A percentile compares a stretch with the other conserved stretches of the same genome.
Conservation (phyloP, 2,329 filamentous ascomycete genomes). For the Colletotrichum melonis region DNA sequence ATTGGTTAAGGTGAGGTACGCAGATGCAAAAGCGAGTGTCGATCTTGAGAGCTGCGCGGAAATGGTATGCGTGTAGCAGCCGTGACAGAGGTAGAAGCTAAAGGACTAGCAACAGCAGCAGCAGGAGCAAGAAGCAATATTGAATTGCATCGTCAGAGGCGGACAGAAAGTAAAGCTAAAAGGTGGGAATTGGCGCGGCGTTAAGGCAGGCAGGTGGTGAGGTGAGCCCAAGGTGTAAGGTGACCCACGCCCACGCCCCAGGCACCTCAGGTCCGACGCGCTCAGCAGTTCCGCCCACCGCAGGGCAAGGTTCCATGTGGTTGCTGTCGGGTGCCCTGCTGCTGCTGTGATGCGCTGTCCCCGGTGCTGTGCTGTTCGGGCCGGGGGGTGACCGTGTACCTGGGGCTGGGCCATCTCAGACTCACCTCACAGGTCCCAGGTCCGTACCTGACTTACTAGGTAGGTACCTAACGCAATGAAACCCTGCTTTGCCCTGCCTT, state of each 20-base stretch:
- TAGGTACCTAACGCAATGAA: neutral
- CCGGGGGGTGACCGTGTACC: constrained; percentile 27
- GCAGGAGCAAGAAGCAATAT: constrained; percentile 4
- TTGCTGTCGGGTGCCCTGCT: neutral
- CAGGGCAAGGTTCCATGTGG: neutral
- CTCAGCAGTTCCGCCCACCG: neutral
- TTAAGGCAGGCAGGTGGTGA: neutral
- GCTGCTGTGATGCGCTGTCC: constrained; percentile 10
- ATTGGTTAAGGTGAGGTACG: neutral
- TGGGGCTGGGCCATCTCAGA: neutral
- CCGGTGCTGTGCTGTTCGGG: neutral
- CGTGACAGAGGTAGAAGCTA: neutral
- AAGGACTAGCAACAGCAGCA: neutral
- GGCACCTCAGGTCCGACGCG: neutral
- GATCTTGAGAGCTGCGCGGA: neutral
- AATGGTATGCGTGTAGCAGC: neutral
- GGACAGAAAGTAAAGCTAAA: constrained; percentile 16
- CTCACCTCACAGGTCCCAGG: neutral
- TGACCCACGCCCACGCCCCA: neutral
- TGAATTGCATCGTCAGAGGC: constrained; percentile 29
- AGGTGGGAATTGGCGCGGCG: constrained; percentile 3
- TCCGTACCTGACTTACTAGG: neutral
- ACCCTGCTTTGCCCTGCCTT: neutral
- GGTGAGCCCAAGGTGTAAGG: neutral
- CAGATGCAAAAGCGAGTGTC: neutral